Percentiles rank a stretch among this genome's conserved stretches.
Conservation (phyloP, 257 asterid genomes). For the Primulina huaijiensis region DNA sequence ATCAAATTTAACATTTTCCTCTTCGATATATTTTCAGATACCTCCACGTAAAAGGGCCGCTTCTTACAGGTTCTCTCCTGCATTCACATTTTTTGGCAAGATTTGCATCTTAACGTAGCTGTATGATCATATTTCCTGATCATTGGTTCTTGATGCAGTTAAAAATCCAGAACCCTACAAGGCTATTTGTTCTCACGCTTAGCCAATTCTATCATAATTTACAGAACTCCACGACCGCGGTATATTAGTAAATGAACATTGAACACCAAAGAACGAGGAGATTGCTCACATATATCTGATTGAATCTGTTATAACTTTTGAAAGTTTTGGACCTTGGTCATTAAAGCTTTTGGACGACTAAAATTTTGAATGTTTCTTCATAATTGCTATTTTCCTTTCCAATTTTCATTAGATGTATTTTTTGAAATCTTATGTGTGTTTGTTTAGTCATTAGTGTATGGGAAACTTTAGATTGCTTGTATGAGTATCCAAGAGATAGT, state of each 20-base stretch:
- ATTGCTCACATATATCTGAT: constrained; percentile 6
- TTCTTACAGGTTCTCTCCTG: constrained; percentile 73
- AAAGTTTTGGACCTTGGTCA: too few species aligned
- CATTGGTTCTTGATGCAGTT: neutral
- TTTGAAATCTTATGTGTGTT: neutral
- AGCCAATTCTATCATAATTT: neutral
- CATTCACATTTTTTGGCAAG: neutral
- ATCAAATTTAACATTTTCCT: constrained; percentile 22
- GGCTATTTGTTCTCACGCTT: constrained; percentile 2
- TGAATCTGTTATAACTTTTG: constrained; percentile 2
- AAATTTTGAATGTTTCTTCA: neutral
- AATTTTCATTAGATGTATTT: neutral
- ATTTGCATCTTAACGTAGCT: constrained; percentile 21
- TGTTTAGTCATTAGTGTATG: neutral
- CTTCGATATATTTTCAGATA: constrained; percentile 52
- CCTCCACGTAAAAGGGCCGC: constrained; percentile 94
- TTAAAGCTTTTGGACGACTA: too few species aligned
- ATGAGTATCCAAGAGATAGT: neutral
- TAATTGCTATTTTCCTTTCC: neutral
- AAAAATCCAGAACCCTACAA: neutral
- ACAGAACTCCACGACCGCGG: neutral
- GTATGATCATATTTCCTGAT: neutral
- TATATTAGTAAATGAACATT: neutral
- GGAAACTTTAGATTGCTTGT: neutral
- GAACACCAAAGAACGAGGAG: constrained; percentile 11